Evolutionary conservation across 208 protist genomes (phyloP), one percentile per base, ranked within the genome.

Genomic region (Trypanosoma mega): DNA sequence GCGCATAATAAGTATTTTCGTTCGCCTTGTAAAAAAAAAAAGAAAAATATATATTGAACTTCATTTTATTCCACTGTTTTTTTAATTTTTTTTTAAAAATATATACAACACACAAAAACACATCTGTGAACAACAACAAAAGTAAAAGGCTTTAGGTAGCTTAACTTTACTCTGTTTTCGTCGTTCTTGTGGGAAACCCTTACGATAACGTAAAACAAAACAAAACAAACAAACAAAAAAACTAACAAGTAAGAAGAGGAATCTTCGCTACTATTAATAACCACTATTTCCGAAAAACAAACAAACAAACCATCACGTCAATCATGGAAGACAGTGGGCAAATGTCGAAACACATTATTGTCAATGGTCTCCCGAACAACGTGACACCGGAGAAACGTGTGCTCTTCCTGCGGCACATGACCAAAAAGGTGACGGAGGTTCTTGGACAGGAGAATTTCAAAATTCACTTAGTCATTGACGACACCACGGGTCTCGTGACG

Each of bases 351-450:
- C 72, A 85, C 73, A 89, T 96, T 46, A 73, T 96, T 54, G 67
- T 96, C 26, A 74, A 85, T 63, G 86, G 86, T 30, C 63, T 96
- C 7, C 90, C 90, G 14, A 74, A 74, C 50, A 93, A 93, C 61
- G 85, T 96, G 34, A 90, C 84, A n/a, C 82, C 90, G 0, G 81
- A 90, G 36, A 93, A 93, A 68, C 78, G 77, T 2, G 76, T 72
- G 2, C 34, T 76, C 37, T 93, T 96, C 60, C 53, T 82, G 56
- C 57, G 59, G 16, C 77, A 82, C 72, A 79, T 91, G 56, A 61
- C 46, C 34, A 87, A 78, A 16, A 85, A 78, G 57, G 68, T 96
- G 18, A 45, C 46, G 5, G 74, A 90, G 46, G 51, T 87, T 30
- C 82, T 96, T 1, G 87, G 87, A 43, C 74, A 90, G 53, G 65